Evolutionary conservation across 768 basidiomycete species (phyloP).

Genomic region (Lenzites betulinus): DNA sequence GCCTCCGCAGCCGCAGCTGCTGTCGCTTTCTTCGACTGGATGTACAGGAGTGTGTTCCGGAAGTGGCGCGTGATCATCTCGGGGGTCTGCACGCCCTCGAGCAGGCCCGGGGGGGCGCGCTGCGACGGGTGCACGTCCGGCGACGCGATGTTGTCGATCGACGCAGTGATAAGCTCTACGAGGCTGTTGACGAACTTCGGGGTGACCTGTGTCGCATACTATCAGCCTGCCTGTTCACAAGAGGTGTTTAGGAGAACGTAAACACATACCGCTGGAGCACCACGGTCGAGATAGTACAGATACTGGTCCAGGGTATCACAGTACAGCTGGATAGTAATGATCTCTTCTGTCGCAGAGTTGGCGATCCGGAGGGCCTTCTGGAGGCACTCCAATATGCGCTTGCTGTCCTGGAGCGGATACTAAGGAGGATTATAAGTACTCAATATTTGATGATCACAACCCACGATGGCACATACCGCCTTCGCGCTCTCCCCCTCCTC

Average conservation of each 20-base stretch:
- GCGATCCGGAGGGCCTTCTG: slow-evolving; percentile 97
- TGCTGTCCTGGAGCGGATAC: slow-evolving; percentile 93
- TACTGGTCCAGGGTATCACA: slow-evolving; percentile 96
- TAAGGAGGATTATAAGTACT: slow-evolving; percentile 28
- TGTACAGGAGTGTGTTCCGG: slow-evolving; percentile 84
- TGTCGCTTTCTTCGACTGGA: slow-evolving; percentile 75
- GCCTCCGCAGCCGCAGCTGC: slow-evolving; percentile 41
- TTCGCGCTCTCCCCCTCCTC: slow-evolving; percentile 45
- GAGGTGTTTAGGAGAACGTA: no score
- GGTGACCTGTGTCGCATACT: slow-evolving; percentile 64
- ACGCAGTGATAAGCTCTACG: slow-evolving; percentile 92
- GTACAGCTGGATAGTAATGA: slow-evolving; percentile 94
- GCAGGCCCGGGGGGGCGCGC: slow-evolving; percentile 82
- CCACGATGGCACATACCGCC: slow-evolving; percentile 27
- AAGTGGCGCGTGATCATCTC: slow-evolving; percentile 96
- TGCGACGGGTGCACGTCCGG: slow-evolving; percentile 88
- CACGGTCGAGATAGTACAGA: slow-evolving; percentile 93
- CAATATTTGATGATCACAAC: neutral
- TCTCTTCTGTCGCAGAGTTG: slow-evolving; percentile 94
- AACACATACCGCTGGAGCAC: slow-evolving; percentile 80
- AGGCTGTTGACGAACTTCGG: slow-evolving; percentile 96
- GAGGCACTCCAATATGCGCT: slow-evolving; percentile 95
- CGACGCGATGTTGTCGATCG: slow-evolving; percentile 88
- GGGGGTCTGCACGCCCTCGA: slow-evolving; percentile 90
- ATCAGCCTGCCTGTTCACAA: neutral